phyloP scores from a whole-genome alignment of 2,329 filamentous ascomycete species.

The Trichophyton equinum region DNA sequence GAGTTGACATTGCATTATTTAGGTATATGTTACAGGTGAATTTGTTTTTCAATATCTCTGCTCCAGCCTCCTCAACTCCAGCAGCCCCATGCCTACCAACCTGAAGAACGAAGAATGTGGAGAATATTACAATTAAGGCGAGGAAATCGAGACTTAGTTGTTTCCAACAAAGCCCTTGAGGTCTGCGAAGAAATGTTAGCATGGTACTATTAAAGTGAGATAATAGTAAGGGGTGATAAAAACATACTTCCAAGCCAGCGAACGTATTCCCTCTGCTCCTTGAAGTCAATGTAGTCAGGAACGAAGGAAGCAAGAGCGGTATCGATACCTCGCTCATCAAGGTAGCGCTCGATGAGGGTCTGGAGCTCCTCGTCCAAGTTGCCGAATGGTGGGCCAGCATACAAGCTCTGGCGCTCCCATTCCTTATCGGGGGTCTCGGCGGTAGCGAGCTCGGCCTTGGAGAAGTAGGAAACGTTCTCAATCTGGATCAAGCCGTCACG shows the following conservation, averaged over 20 bases:
- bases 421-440: slow-evolving; percentile 62
- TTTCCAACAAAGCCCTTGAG: slow-evolving; percentile 70
- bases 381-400: slow-evolving; percentile 82
- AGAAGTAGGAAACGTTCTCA: slow-evolving; percentile 83
- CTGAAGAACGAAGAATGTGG: background rate
- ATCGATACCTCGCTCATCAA: slow-evolving; percentile 89
- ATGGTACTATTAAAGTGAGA: background rate
- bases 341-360: slow-evolving; percentile 78
- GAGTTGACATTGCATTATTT: background rate
- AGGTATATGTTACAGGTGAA: slow-evolving; percentile 2
- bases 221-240: background rate
- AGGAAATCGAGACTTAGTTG: background rate
- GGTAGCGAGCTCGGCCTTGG: slow-evolving; percentile 63
- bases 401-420: slow-evolving; percentile 63
- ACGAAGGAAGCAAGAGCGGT: slow-evolving; percentile 77
- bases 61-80: background rate
- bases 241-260: slow-evolving; percentile 63
- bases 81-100: background rate
- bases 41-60: slow-evolving; percentile 3
- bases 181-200: slow-evolving; percentile 34
- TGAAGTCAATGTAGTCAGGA: slow-evolving; percentile 91
- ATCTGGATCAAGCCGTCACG: slow-evolving; percentile 78
- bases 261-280: slow-evolving; percentile 97
- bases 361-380: slow-evolving; percentile 95
- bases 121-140: background rate